A percentile compares a stretch with the other conserved stretches of the same genome.
Conservation (phyloP, 257 asterid species). For the Striga asiatica region DNA sequence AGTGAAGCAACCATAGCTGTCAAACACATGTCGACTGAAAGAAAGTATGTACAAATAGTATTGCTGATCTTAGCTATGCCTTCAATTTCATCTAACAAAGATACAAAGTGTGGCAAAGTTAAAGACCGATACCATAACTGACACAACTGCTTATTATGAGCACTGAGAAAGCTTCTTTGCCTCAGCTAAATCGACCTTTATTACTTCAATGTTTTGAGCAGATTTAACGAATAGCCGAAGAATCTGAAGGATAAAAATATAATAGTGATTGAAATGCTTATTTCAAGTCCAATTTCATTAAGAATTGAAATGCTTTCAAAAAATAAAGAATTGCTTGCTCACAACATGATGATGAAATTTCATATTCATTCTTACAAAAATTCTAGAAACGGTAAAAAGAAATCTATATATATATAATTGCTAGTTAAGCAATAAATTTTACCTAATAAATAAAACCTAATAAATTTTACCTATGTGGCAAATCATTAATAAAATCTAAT, state of each 20-base stretch:
- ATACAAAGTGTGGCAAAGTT: slow-evolving; percentile 87
- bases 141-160: slow-evolving; percentile 90
- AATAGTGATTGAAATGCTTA: slow-evolving; percentile 5
- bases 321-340: slow-evolving; percentile 13
- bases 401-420: no score
- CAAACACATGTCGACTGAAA: not conserved
- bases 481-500: no score
- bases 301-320: slow-evolving; percentile 4
- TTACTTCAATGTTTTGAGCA: slow-evolving; percentile 68
- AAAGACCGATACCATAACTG: slow-evolving; percentile 98
- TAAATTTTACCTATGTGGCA: no score
- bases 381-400: not conserved
- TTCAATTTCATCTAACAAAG: slow-evolving; percentile 94
- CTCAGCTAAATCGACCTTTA: slow-evolving; percentile 75
- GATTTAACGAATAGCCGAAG: slow-evolving; percentile 94
- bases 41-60: slow-evolving; percentile 13
- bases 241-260: slow-evolving; percentile 47
- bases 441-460: no score
- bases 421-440: no score
- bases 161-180: slow-evolving; percentile 85
- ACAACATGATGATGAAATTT: not conserved
- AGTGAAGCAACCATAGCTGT: not conserved
- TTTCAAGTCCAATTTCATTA: not conserved
- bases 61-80: slow-evolving; percentile 83
- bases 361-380: not conserved